Evolutionary conservation across 2,329 filamentous ascomycete genomes (phyloP).

Genomic region (Scopulariopsis brevicaulis): DNA sequence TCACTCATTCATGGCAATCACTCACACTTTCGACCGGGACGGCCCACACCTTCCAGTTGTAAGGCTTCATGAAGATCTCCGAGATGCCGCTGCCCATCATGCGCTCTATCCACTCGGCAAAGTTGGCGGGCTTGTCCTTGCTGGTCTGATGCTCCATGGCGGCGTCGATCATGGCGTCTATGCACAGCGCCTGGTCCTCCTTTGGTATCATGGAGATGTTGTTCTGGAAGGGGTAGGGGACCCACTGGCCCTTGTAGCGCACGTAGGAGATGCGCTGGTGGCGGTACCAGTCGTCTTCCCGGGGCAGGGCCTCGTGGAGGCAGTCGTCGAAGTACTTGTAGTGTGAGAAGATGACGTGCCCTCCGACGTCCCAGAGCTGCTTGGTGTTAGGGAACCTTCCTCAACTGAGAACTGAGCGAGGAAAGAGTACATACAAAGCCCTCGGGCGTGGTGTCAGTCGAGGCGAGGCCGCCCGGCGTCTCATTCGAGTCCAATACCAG

Average conservation of each 20-base stretch:
- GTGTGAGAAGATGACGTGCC: slow-evolving; percentile 98
- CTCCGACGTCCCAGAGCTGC: slow-evolving; percentile 95
- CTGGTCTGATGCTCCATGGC: slow-evolving; percentile 71
- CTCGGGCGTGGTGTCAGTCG: slow-evolving; percentile 88
- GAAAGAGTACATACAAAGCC: slow-evolving; percentile 71
- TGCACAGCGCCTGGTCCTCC: slow-evolving; percentile 89
- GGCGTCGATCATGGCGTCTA: slow-evolving; percentile 93
- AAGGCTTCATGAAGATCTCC: slow-evolving; percentile 96
- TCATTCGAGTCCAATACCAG: slow-evolving; percentile 88
- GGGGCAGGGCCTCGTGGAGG: slow-evolving; percentile 91
- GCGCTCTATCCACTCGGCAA: slow-evolving; percentile 96
- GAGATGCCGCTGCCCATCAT: slow-evolving; percentile 84
- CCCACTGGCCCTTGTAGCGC: slow-evolving; percentile 92
- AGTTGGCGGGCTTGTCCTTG: slow-evolving; percentile 88
- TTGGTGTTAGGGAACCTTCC: slow-evolving; percentile 3
- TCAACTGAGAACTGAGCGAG: slow-evolving; percentile 4
- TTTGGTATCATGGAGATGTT: slow-evolving; percentile 98
- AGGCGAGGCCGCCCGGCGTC: slow-evolving; percentile 88
- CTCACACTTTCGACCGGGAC: slow-evolving; percentile 85
- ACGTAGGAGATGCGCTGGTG: slow-evolving; percentile 99
- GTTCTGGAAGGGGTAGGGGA: slow-evolving; percentile 99
- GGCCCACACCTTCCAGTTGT: slow-evolving; percentile 99
- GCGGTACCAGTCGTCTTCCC: slow-evolving; percentile 89
- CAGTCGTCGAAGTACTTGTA: slow-evolving; percentile 99
- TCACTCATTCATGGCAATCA: not conserved